Evolutionary conservation across 2,329 filamentous ascomycete species (phyloP), one percentile per base, ranked within the genome.

Genomic region (Coniochaeta pulveracea): DNA sequence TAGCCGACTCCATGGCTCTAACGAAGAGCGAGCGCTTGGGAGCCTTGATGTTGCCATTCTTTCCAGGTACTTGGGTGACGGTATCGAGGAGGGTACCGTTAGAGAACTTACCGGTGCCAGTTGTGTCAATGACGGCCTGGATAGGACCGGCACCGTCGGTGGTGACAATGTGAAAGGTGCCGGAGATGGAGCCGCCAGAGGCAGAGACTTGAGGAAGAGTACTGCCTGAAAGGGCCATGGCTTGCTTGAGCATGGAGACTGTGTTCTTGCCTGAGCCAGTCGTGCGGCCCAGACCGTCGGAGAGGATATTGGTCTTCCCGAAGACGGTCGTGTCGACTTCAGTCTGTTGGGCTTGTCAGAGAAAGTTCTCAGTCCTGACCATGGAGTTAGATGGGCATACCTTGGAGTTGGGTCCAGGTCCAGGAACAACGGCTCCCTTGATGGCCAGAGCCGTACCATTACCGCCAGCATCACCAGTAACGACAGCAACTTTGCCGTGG

Each of bases 251-350:
- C 39, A 50, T 50, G 22, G 36, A 38, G 14, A 56, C 36, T 19
- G 43, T 52, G 50, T 62, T 61, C 37, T 52, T 39, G 40, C 59
- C 60, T 15, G 42, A 36, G 19, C 46, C 50, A 0, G 43, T 51
- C 33, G 58, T 63, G 19, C 40, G 44, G 39, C 60, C 60, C 19
- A 62, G 53, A 15, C 57, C 55, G 40, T 62, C 46, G 26, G 49
- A 49, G 33, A 46, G 42, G 37, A 56, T 49, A 24, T 53, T 46
- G 41, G 43, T 54, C 12, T 40, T 45, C 14, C 40, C 37, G 51
- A 65, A 65, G 40, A 64, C 53, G 23, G 61, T 64, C 19, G 61
- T 63, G 44, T 65, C 62, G 21, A 57, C 45, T 42, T 65, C 60
- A 2, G 60, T 64, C 39, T 48, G 23, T 18, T 2, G 33, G n/a